Conservation (phyloP, 306 rosid species). For the Glycine latifolia region DNA sequence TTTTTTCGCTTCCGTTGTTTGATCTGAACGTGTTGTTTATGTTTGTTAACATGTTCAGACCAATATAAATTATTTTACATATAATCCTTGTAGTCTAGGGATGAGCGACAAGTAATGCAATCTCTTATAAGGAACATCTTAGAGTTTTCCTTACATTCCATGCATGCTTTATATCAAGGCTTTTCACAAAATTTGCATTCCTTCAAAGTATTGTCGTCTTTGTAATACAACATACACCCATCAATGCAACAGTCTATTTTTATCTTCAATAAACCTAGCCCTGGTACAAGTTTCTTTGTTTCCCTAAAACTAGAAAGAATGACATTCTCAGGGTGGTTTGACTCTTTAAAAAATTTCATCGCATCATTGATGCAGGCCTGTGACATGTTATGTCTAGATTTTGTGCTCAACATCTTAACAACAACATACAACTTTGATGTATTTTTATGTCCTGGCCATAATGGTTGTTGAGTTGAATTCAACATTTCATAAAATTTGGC, state of each 20-base stretch:
- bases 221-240: not conserved
- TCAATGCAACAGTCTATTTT: not conserved
- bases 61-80: too few relatives aligned
- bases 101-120: slow-evolving; percentile 8
- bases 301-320: not conserved
- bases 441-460: not conserved
- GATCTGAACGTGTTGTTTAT: too few relatives aligned
- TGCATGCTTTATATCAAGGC: not conserved
- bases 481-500: not conserved
- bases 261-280: not conserved
- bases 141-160: not conserved
- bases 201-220: too few relatives aligned
- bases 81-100: not conserved
- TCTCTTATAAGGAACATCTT: not conserved
- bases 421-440: not conserved
- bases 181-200: not conserved
- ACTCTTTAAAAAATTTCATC: not conserved
- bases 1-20: too few relatives aligned
- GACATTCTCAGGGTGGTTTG: not conserved
- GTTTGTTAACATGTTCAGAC: too few relatives aligned
- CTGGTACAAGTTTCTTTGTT: not conserved
- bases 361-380: slow-evolving; percentile 15
- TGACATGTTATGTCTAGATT: slow-evolving; percentile 26
- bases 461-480: not conserved
- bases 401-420: not conserved